These are phyloP conservation scores for Apiospora rasikravindrae DNA, from an alignment of 2,329 filamentous ascomycete species.

Conservation along the genomic window DNA sequence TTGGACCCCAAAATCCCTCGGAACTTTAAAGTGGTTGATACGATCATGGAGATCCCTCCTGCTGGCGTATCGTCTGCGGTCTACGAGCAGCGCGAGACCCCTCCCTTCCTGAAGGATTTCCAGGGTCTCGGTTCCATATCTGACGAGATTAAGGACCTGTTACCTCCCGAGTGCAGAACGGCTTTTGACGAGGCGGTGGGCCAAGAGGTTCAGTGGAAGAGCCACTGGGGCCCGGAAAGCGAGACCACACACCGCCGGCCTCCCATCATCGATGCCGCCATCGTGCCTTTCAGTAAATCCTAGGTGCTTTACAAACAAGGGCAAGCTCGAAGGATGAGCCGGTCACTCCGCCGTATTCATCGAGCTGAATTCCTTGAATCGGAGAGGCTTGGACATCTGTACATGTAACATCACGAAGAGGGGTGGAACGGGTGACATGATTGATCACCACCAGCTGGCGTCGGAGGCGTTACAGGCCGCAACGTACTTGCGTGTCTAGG, in stretches of 20 bases:
- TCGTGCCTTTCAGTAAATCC: slow-evolving; percentile 61
- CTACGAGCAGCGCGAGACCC: slow-evolving; percentile 49
- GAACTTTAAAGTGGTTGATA: slow-evolving; percentile 63
- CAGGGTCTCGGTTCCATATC: slow-evolving; percentile 68
- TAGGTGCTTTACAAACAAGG: slow-evolving; percentile 10
- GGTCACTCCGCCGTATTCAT: neutral
- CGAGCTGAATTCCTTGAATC: neutral
- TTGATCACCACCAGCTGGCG: neutral
- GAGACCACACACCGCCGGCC: slow-evolving; percentile 56
- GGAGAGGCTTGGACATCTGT: neutral
- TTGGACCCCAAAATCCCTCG: slow-evolving; percentile 56
- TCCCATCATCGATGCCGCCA: slow-evolving; percentile 67
- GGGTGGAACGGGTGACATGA: neutral
- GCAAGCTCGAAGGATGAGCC: neutral
- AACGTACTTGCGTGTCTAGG: neutral
- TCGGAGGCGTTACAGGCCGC: slow-evolving; percentile 7
- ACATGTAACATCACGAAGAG: slow-evolving; percentile 3
- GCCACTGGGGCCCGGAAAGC: slow-evolving; percentile 73
- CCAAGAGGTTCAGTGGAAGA: slow-evolving; percentile 74
- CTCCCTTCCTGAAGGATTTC: slow-evolving; percentile 57
- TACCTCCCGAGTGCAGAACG: slow-evolving; percentile 72
- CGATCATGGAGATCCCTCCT: slow-evolving; percentile 57
- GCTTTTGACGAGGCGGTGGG: slow-evolving; percentile 73
- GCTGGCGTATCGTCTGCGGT: slow-evolving; percentile 51
- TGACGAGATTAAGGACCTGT: slow-evolving; percentile 67